Percentiles rank a stretch among this genome's conserved stretches.
Evolutionary conservation across 1,139 yeast genomes (phyloP).

Genomic region (Debaryomyces robertsiae): DNA sequence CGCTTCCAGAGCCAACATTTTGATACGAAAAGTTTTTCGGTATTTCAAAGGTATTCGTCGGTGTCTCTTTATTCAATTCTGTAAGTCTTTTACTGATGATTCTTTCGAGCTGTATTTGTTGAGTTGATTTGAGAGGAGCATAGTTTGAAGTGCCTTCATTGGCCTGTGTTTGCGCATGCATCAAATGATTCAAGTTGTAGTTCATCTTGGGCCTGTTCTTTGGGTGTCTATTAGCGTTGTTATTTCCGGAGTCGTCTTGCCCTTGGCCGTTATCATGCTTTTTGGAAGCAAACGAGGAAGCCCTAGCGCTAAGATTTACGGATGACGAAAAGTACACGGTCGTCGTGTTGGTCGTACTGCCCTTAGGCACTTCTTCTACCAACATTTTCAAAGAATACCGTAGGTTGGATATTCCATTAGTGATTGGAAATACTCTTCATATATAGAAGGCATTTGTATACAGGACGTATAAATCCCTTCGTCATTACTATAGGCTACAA

Average conservation of each 20-base stretch:
- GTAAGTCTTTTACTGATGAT: slow-evolving; percentile 39
- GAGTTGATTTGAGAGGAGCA: slow-evolving; percentile 46
- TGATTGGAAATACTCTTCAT: background rate
- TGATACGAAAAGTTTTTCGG: slow-evolving; percentile 46
- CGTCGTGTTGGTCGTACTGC: slow-evolving; percentile 33
- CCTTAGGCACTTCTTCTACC: slow-evolving; percentile 50
- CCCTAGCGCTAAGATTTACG: slow-evolving; percentile 46
- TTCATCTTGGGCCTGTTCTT: slow-evolving; percentile 46
- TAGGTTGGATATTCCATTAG: background rate
- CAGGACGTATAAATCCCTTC: too few relatives aligned
- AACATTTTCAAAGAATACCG: slow-evolving; percentile 28
- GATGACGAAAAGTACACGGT: slow-evolving; percentile 50
- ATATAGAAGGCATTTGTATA: background rate
- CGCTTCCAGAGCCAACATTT: slow-evolving; percentile 29
- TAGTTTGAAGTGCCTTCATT: slow-evolving; percentile 27
- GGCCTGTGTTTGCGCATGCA: slow-evolving; percentile 48
- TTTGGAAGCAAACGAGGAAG: slow-evolving; percentile 20
- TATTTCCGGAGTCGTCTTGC: slow-evolving; percentile 19
- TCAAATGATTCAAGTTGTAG: slow-evolving; percentile 46
- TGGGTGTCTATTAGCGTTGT: slow-evolving; percentile 23
- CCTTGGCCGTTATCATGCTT: slow-evolving; percentile 20
- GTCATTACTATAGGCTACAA: background rate
- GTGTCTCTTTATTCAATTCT: slow-evolving; percentile 40
- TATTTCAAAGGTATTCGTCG: slow-evolving; percentile 36
- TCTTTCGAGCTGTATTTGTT: slow-evolving; percentile 47